These are phyloP conservation scores for Teunomyces tritomae DNA, from an alignment of 805 yeast genomes.

Conservation along the genomic window DNA sequence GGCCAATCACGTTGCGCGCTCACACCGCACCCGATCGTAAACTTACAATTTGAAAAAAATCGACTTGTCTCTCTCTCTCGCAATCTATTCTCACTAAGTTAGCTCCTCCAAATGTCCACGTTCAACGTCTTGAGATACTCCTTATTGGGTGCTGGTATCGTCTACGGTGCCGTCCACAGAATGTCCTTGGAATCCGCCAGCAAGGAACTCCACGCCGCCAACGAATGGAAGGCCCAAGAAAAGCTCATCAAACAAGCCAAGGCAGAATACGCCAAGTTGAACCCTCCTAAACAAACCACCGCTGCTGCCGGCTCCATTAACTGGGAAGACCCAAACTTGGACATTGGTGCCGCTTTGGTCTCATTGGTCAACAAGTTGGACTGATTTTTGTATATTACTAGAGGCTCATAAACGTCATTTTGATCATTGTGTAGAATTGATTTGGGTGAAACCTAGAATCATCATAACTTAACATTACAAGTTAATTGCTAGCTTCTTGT, in stretches of 20 bases:
- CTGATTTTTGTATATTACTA: background rate
- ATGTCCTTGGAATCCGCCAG: constrained; percentile 61
- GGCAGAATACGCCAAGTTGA: constrained; percentile 74
- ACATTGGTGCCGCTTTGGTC: constrained; percentile 68
- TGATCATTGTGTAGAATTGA: no score
- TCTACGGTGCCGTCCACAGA: constrained; percentile 87
- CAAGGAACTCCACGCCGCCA: constrained; percentile 53
- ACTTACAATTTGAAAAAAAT: background rate
- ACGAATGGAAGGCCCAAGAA: constrained; percentile 61
- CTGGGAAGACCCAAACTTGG: constrained; percentile 89
- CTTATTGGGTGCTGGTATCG: constrained; percentile 82
- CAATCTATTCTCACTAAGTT: constrained; percentile 5
- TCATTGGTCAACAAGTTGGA: constrained; percentile 53
- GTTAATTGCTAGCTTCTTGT: no score
- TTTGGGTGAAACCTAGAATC: no score
- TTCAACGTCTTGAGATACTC: constrained; percentile 88
- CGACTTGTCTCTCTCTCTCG: background rate
- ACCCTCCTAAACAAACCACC: constrained; percentile 40
- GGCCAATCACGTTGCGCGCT: constrained; percentile 5
- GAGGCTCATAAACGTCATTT: no score
- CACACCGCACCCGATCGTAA: background rate
- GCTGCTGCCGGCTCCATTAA: constrained; percentile 51
- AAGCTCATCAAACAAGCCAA: constrained; percentile 85
- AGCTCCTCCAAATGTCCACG: constrained; percentile 25
- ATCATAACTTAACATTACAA: no score